Percentiles rank a stretch among this genome's conserved stretches.
Evolutionary conservation across 768 basidiomycete genomes (phyloP).

Genomic region (Mycena rosella): DNA sequence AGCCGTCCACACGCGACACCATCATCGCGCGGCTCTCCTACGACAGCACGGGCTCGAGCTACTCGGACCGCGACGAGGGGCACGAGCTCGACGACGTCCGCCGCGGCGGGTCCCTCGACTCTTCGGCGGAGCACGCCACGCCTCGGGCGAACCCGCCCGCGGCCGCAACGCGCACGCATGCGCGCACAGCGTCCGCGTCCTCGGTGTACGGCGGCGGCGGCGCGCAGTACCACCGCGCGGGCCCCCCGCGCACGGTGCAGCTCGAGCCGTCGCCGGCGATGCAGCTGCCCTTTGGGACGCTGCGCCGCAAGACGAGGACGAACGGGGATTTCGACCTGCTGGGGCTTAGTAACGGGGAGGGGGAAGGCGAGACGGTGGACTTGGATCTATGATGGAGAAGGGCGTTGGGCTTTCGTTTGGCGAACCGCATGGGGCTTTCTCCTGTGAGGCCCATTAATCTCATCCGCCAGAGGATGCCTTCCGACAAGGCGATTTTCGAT

Average conservation of each 20-base stretch:
- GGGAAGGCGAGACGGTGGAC: constrained; percentile 36
- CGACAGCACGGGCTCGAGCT: constrained; percentile 58
- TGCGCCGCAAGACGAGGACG: constrained; percentile 21
- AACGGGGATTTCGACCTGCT: constrained; percentile 34
- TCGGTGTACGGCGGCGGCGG: constrained; percentile 21
- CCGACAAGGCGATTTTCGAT: neutral
- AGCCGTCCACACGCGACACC: constrained; percentile 66
- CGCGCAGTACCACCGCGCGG: constrained; percentile 32
- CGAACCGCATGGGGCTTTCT: too few relatives aligned
- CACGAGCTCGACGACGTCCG: constrained; percentile 60
- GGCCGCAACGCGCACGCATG: constrained; percentile 20
- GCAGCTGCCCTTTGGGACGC: constrained; percentile 55
- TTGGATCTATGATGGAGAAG: constrained; percentile 24
- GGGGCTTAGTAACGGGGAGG: constrained; percentile 31
- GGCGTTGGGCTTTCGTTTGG: neutral
- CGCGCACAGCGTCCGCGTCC: constrained; percentile 30
- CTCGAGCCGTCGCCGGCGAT: constrained; percentile 67
- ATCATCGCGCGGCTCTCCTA: constrained; percentile 68
- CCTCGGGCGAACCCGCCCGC: constrained; percentile 14
- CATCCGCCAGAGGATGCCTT: neutral
- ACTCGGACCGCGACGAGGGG: constrained; percentile 52
- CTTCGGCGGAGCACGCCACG: constrained; percentile 33
- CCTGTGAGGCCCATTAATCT: neutral
- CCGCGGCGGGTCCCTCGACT: constrained; percentile 42
- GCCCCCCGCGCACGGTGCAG: constrained; percentile 60